Evolutionary conservation across 1,284 basidiomycete genomes (phyloP).

Genomic region (Violaceomyces palustris): DNA sequence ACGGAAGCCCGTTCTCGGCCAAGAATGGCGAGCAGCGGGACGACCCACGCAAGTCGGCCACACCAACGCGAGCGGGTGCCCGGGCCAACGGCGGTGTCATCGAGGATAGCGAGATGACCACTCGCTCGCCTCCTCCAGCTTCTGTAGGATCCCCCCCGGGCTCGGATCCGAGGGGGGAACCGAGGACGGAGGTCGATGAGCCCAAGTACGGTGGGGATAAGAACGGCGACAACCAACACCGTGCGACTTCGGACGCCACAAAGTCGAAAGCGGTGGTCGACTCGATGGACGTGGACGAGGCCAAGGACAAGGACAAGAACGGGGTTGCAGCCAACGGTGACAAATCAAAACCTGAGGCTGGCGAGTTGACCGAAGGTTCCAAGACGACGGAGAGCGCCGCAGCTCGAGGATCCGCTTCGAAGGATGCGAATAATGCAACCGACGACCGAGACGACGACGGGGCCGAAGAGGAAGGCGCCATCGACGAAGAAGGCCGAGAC

Average conservation of each 20-base stretch:
- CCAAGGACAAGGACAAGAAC: background rate
- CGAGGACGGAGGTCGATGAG: background rate
- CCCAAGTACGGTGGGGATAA: background rate
- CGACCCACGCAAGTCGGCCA: background rate
- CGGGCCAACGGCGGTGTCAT: background rate
- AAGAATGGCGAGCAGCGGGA: background rate
- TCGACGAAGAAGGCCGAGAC: constrained; percentile 1
- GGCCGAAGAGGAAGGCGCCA: constrained; percentile 3
- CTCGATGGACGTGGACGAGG: constrained; percentile 1
- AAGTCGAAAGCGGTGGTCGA: too few relatives aligned
- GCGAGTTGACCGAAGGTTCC: background rate
- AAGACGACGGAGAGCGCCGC: background rate
- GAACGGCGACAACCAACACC: background rate
- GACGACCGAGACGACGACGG: background rate
- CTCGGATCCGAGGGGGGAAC: background rate
- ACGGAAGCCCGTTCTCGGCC: constrained; percentile 5
- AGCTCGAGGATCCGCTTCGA: background rate
- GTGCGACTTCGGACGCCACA: background rate
- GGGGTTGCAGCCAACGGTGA: background rate
- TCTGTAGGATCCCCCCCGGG: background rate
- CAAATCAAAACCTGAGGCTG: background rate
- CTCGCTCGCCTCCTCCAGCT: background rate
- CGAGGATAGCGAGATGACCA: background rate
- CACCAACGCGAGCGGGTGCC: background rate
- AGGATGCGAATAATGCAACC: constrained; percentile 1